A percentile compares a stretch with the other conserved stretches of the same genome.
Conservation (phyloP, 2,329 filamentous ascomycete genomes). For the Pseudogymnoascus sp. region DNA sequence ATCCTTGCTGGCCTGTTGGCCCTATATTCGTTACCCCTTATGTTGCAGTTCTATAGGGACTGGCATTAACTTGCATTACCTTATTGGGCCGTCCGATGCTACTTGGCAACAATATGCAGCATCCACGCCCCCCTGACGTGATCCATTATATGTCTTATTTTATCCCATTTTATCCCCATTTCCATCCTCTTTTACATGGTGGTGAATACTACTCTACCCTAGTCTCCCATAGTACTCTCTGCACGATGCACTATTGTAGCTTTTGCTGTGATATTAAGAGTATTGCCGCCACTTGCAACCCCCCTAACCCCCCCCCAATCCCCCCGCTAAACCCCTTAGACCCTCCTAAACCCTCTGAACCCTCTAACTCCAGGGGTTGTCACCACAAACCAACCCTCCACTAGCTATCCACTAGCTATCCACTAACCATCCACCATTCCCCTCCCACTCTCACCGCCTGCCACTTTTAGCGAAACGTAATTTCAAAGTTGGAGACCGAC, state of each 20-base stretch:
- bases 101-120: background rate
- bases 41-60: background rate
- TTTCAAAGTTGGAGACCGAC: conserved; percentile 5
- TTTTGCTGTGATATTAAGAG: background rate
- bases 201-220: background rate
- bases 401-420: background rate
- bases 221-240: background rate
- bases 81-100: background rate
- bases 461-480: background rate
- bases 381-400: background rate
- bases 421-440: background rate
- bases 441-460: background rate
- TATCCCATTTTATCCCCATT: background rate
- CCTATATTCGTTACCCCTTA: background rate
- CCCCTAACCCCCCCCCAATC: background rate
- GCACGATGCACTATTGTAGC: background rate
- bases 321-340: background rate
- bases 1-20: background rate
- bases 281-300: background rate
- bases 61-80: background rate
- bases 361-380: background rate
- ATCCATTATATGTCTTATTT: background rate
- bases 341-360: background rate
- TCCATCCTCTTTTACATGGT: background rate
- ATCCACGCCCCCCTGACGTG: background rate